Evolutionary conservation across 2,329 filamentous ascomycete species (phyloP), one percentile per base, ranked within the genome.

Genomic region (Fusarium floridanum): DNA sequence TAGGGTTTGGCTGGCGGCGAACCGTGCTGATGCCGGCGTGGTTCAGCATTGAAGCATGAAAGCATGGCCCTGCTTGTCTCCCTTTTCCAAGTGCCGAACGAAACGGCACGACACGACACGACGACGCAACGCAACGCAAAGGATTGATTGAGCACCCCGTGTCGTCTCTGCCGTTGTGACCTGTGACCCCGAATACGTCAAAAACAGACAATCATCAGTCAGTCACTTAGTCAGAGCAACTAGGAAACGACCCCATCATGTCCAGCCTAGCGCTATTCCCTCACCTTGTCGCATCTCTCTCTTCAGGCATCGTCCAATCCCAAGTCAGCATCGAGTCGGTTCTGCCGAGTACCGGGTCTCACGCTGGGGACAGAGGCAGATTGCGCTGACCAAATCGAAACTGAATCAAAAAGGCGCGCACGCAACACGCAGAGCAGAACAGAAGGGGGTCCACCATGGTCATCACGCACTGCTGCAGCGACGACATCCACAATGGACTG

Each of bases 321-420:
- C 20, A 20, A 61, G 24, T 61, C 29, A 50, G 63, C 32, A 64
- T 68, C 48, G 61, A 62, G 37, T 67, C 69, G 69, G 65, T 63
- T 69, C 66, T 71, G 62, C 71, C 68, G 71, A 71, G 43, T 32
- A 64, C 45, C 41, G 32, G 63, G 50, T 59, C 56, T 53, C 34
- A 27, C 24, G 37, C 36, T 39, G 61, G 32, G 55, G 41, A 56
- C 45, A 61, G 41, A 57, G 56, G 62, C 59, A 74, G 72, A 71
- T 71, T 72, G 64, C 72, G 72, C 61, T 68, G 67, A 67, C 63
- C 67, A 70, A 68, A 66, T 63, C 48, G 57, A 70, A 67, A 62
- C 64, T 20, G 37, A 39, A 17, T 48, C 57, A 39, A 62, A 66
- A 53, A 60, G 53, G 55, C 60, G 41, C 22, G 68, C 27, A 59